These are phyloP conservation scores for Sechiopsis laciniata DNA, from an alignment of 306 rosid genomes.

Conservation along the genomic window DNA sequence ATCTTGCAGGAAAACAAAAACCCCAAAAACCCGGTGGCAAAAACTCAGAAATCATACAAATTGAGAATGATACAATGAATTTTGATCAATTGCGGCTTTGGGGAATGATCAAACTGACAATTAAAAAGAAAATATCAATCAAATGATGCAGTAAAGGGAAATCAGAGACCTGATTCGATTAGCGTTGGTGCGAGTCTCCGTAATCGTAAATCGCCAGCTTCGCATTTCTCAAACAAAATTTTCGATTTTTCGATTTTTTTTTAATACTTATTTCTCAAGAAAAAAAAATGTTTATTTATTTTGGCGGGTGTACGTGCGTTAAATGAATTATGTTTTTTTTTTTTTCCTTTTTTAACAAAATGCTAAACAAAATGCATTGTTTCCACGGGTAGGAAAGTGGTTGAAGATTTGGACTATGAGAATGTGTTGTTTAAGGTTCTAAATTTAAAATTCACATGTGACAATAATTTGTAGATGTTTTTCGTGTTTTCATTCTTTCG, in stretches of 20 bases:
- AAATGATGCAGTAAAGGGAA: background rate
- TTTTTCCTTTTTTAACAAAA: too few species aligned
- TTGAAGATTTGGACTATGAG: too few species aligned
- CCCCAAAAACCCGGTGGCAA: background rate
- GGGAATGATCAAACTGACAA: background rate
- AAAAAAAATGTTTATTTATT: background rate
- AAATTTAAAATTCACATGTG: too few species aligned
- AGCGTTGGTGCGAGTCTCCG: conserved; percentile 36
- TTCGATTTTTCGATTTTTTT: background rate
- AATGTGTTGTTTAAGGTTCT: too few species aligned
- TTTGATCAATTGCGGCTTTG: background rate
- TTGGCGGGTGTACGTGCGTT: conserved; percentile 18
- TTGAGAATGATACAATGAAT: background rate
- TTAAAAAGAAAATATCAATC: conserved; percentile 1
- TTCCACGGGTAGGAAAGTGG: too few species aligned
- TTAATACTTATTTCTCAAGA: background rate
- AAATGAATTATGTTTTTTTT: too few species aligned
- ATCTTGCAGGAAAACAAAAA: too few species aligned
- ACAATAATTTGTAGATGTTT: too few species aligned
- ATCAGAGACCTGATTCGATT: conserved; percentile 64
- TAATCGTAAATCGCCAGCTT: conserved; percentile 36
- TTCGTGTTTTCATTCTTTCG: too few species aligned
- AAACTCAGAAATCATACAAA: conserved; percentile 11
- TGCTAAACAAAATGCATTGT: too few species aligned
- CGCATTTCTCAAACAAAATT: conserved; percentile 26